phyloP scores from a whole-genome alignment of 2,329 filamentous ascomycete species.

The Fusarium circinatum region DNA sequence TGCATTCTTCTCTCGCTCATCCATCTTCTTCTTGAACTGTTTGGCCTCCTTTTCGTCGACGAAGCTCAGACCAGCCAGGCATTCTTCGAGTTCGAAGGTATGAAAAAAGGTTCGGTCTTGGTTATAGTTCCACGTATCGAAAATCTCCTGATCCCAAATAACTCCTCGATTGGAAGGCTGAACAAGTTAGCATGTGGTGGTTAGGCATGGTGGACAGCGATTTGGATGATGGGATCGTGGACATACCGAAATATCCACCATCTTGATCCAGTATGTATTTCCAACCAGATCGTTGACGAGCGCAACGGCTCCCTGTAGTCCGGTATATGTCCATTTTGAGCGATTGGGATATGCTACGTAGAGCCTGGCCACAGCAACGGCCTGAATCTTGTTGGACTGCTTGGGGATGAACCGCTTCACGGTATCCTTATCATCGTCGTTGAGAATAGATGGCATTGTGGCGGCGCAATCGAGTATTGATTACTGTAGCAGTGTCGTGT shows the following conservation, averaged over 20 bases:
- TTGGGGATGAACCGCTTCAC: slow-evolving; percentile 96
- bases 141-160: slow-evolving; percentile 98
- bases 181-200: slow-evolving; percentile 26
- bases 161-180: slow-evolving; percentile 84
- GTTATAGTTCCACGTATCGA: slow-evolving; percentile 93
- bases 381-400: slow-evolving; percentile 95
- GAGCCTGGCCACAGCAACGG: slow-evolving; percentile 90
- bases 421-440: slow-evolving; percentile 93
- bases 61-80: slow-evolving; percentile 89
- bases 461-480: slow-evolving; percentile 13
- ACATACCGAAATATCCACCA: slow-evolving; percentile 91
- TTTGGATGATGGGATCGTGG: slow-evolving; percentile 15
- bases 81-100: slow-evolving; percentile 94
- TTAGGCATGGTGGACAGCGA: not conserved
- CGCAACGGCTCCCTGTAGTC: slow-evolving; percentile 89
- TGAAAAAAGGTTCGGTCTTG: slow-evolving; percentile 98
- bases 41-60: slow-evolving; percentile 97
- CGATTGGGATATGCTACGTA: slow-evolving; percentile 92
- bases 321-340: slow-evolving; percentile 92
- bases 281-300: slow-evolving; percentile 94
- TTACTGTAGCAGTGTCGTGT: slow-evolving; percentile 1
- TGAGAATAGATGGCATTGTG: slow-evolving; percentile 75
- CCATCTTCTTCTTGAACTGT: slow-evolving; percentile 97
- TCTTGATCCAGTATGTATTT: slow-evolving; percentile 96
- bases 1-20: slow-evolving; percentile 94